phyloP scores from a whole-genome alignment of 345 rosid species.

The Populus alba region DNA sequence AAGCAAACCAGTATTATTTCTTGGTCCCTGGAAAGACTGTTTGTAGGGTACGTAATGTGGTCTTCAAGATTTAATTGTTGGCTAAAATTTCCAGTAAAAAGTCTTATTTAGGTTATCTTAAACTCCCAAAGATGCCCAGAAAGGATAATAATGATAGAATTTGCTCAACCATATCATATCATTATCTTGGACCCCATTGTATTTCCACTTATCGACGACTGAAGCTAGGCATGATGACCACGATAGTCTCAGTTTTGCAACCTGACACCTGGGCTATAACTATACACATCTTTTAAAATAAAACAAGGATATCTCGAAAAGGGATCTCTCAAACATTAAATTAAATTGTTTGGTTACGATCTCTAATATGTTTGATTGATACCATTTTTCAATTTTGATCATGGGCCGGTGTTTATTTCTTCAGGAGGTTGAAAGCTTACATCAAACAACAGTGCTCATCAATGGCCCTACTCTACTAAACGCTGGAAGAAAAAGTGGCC shows the following conservation, averaged over 20 bases:
- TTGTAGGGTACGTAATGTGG: not conserved
- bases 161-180: conserved; percentile 22
- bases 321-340: conserved; percentile 3
- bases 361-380: not conserved
- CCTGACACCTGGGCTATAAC: not conserved
- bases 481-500: conserved; percentile 1
- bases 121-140: conserved; percentile 10
- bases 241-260: conserved; percentile 8
- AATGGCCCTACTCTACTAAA: conserved; percentile 18
- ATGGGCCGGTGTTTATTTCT: not conserved
- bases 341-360: not conserved
- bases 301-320: not conserved
- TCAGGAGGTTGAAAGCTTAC: conserved; percentile 12
- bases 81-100: conserved; percentile 24
- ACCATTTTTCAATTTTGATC: not conserved
- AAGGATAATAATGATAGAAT: conserved; percentile 1
- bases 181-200: conserved; percentile 20
- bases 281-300: conserved; percentile 1
- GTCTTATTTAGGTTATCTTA: conserved; percentile 19
- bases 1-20: too few relatives aligned
- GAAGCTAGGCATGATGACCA: not conserved
- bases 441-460: not conserved
- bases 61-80: not conserved
- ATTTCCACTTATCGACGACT: not conserved
- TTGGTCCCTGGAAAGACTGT: too few relatives aligned